Evolutionary conservation across 176 grass and related monocot species (phyloP).

Genomic region (Aegilops bicornis): DNA sequence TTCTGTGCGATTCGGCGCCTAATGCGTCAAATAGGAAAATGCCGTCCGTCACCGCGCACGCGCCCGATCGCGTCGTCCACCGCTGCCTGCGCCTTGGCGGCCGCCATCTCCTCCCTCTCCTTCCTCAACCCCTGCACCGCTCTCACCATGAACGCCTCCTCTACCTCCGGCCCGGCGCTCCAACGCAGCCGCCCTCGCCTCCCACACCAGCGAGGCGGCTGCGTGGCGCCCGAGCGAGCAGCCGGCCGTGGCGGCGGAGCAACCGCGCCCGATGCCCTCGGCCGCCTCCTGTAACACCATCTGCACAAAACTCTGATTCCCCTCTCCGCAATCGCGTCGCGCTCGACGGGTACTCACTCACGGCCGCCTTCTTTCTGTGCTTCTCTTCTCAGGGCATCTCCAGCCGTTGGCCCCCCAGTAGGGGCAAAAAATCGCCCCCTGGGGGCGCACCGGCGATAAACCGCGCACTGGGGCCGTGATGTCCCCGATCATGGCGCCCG

Average conservation of each 20-base stretch:
- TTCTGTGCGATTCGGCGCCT: too few relatives aligned
- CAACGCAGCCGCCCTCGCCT: constrained; percentile 28
- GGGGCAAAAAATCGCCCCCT: too few relatives aligned
- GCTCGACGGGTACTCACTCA: too few relatives aligned
- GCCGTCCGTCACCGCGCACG: too few relatives aligned
- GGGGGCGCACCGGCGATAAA: too few relatives aligned
- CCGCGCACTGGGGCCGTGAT: too few relatives aligned
- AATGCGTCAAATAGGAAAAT: too few relatives aligned
- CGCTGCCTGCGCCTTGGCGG: constrained; percentile 15
- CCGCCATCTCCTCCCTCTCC: constrained; percentile 22
- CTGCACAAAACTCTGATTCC: not conserved
- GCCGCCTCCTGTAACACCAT: constrained; percentile 55
- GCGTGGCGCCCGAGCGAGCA: constrained; percentile 9
- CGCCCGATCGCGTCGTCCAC: not conserved
- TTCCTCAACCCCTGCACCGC: not conserved
- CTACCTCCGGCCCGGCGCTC: constrained; percentile 23
- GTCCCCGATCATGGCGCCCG: too few relatives aligned
- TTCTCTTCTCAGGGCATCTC: constrained; percentile 15
- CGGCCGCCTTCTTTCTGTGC: too few relatives aligned
- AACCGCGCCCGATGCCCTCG: constrained; percentile 59
- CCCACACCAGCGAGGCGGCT: constrained; percentile 2
- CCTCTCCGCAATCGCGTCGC: not conserved
- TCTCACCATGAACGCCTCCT: constrained; percentile 37
- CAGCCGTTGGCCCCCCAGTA: too few relatives aligned
- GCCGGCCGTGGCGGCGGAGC: not conserved